A percentile compares a stretch with the other conserved stretches of the same genome.
These are phyloP conservation scores for Candida parachauliodes DNA, from an alignment of 805 yeast species.

Conservation along the genomic window DNA sequence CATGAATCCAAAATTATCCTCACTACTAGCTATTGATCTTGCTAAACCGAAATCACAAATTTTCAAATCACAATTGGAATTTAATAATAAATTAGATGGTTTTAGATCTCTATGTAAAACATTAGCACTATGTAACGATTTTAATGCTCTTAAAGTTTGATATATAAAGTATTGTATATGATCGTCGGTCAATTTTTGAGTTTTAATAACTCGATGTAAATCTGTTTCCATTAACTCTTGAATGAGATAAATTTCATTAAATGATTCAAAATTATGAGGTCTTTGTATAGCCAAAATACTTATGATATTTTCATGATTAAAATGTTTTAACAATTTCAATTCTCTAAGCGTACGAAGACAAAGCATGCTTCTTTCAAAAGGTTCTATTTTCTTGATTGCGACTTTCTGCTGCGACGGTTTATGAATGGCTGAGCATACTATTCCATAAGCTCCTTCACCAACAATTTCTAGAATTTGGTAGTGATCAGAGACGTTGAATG, in stretches of 20 bases:
- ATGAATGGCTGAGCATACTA: slow-evolving; percentile 87
- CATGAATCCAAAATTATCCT: slow-evolving; percentile 75
- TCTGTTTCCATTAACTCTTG: slow-evolving; percentile 90
- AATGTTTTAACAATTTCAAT: slow-evolving; percentile 81
- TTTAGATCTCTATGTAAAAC: slow-evolving; percentile 91
- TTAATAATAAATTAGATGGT: slow-evolving; percentile 81
- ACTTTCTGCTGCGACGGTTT: slow-evolving; percentile 82
- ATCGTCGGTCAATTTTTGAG: slow-evolving; percentile 83
- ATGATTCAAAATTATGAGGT: slow-evolving; percentile 70
- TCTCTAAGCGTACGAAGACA: slow-evolving; percentile 88
- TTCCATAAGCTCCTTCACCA: slow-evolving; percentile 96
- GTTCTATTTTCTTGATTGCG: slow-evolving; percentile 94
- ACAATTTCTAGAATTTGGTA: slow-evolving; percentile 81
- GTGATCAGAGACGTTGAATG: slow-evolving; percentile 85
- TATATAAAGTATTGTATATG: slow-evolving; percentile 92
- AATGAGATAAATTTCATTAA: slow-evolving; percentile 83
- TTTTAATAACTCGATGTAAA: slow-evolving; percentile 72
- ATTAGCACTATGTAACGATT: slow-evolving; percentile 90
- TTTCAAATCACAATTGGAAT: slow-evolving; percentile 90
- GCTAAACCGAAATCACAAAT: slow-evolving; percentile 95
- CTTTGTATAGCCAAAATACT: slow-evolving; percentile 85
- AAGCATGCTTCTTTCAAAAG: slow-evolving; percentile 85
- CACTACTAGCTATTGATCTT: slow-evolving; percentile 55
- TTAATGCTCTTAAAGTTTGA: slow-evolving; percentile 85
- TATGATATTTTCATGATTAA: slow-evolving; percentile 91